A percentile compares a stretch with the other conserved stretches of the same genome.
phyloP scores from a whole-genome alignment of 2,329 filamentous ascomycete genomes.

The Fusarium burgessii region DNA sequence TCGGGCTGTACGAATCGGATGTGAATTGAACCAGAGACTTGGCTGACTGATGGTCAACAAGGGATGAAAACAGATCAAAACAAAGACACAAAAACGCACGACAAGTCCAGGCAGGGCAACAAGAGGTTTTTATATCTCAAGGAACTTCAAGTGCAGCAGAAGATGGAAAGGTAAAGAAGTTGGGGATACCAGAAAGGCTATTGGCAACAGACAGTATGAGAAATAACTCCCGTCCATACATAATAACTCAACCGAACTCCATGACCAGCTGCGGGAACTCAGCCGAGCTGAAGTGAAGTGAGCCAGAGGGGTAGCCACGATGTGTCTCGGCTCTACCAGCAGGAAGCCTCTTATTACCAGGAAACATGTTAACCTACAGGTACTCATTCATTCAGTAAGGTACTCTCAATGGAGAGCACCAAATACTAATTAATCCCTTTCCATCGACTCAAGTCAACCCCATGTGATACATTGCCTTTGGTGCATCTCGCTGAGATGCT shows the following conservation, averaged over 20 bases:
- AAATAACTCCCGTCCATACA: background rate
- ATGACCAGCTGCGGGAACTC: background rate
- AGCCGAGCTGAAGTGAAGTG: background rate
- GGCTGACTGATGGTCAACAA: background rate
- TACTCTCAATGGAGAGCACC: too few relatives aligned
- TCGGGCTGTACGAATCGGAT: background rate
- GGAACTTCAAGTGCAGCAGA: background rate
- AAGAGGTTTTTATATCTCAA: slow-evolving; percentile 4
- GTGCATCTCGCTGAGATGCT: too few relatives aligned
- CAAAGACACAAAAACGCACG: slow-evolving; percentile 1
- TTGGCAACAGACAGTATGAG: background rate
- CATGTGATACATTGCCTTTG: too few relatives aligned
- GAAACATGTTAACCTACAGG: background rate
- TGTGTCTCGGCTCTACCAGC: slow-evolving; percentile 8
- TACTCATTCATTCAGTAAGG: too few relatives aligned
- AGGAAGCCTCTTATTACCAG: slow-evolving; percentile 19
- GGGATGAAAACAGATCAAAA: slow-evolving; percentile 14
- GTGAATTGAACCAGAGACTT: background rate
- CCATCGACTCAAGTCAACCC: too few relatives aligned
- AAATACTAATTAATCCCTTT: too few relatives aligned
- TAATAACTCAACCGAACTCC: background rate
- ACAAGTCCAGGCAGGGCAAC: background rate
- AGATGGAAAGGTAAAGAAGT: background rate
- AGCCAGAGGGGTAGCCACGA: background rate
- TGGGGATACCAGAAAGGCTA: background rate